These are phyloP conservation scores for Cyberlindnera galapagoensis DNA, from an alignment of 805 yeast genomes.

Conservation along the genomic window DNA sequence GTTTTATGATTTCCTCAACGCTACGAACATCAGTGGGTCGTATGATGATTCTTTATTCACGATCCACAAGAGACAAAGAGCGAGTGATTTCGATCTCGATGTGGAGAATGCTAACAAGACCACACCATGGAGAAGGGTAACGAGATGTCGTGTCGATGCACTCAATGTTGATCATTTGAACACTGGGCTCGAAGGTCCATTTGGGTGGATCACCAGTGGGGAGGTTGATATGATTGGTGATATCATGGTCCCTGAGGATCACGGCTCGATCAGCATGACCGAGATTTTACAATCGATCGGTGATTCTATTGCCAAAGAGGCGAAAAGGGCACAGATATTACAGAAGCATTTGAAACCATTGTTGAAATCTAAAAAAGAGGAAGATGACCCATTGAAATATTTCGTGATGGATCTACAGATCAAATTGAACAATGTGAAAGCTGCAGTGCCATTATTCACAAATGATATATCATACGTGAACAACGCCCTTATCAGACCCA, in stretches of 20 bases:
- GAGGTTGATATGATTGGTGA: slow-evolving; percentile 92
- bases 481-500: slow-evolving; percentile 87
- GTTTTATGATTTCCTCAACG: slow-evolving; percentile 78
- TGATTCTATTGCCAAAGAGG: slow-evolving; percentile 41
- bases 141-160: slow-evolving; percentile 78
- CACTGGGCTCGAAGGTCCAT: slow-evolving; percentile 87
- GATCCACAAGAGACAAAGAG: slow-evolving; percentile 68
- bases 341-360: slow-evolving; percentile 3
- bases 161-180: slow-evolving; percentile 84
- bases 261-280: slow-evolving; percentile 38
- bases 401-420: slow-evolving; percentile 77
- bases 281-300: slow-evolving; percentile 46
- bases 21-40: slow-evolving; percentile 80
- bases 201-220: slow-evolving; percentile 95
- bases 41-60: slow-evolving; percentile 93
- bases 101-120: slow-evolving; percentile 13
- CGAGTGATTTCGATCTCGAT: slow-evolving; percentile 36
- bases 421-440: slow-evolving; percentile 78
- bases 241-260: slow-evolving; percentile 68
- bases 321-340: slow-evolving; percentile 30
- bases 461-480: slow-evolving; percentile 88
- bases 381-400: slow-evolving; percentile 38
- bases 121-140: slow-evolving; percentile 52
- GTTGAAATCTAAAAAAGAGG: slow-evolving; percentile 21
- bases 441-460: slow-evolving; percentile 81